Base-by-base conservation (phyloP, 768 basidiomycete species). In the Inosperma sp. region DNA sequence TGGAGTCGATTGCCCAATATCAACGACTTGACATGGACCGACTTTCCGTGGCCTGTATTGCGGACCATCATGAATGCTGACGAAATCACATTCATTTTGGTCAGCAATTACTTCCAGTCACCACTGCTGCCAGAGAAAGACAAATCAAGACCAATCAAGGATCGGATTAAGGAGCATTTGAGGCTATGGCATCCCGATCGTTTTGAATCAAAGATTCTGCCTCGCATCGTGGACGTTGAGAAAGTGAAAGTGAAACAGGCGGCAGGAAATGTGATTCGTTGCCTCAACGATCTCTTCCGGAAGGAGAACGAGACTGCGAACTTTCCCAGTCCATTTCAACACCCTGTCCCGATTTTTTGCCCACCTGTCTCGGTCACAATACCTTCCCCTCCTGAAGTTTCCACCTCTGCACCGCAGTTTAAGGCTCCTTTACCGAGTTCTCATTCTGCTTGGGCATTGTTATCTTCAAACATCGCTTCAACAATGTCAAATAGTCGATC, bases 131-230 rank as follows among this genome's bases (percentile, higher is more conserved):
- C 82, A 1, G 72, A 72, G 49, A 70, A 63, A 49, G 81, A 82
- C 23, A 77, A 73, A 59, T 56, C 72, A 43, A 80, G 76, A 65
- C 69, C 70, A 40, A 59, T 72, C 43, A 86, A 85, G 68, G 88
- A 89, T 58, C 80, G 86, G 12, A 74, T 88, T 56, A 86, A 82
- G 70, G 87, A 89, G 53, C 80, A 82, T 48, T 75, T 91, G 58
- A 77, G 79, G 65, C 70, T 76, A 56, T 91, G 87, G 88, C 88
- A 91, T 66, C 88, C 88, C 4, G 88, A 91, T 67, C 80, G 85
- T 27, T 90, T 91, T 60, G 84, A 89, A 56, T 81, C 80, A 29
- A 82, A 84, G 63, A 68, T 79, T 47, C 63, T 90, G 61, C 69
- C 75, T 9, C 82, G 82, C 65, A 85, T 89, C 42, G 66, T 70